These are phyloP conservation scores for Thraustotheca clavata DNA, from an alignment of 352 stramenopile genomes.

Conservation along the genomic window DNA sequence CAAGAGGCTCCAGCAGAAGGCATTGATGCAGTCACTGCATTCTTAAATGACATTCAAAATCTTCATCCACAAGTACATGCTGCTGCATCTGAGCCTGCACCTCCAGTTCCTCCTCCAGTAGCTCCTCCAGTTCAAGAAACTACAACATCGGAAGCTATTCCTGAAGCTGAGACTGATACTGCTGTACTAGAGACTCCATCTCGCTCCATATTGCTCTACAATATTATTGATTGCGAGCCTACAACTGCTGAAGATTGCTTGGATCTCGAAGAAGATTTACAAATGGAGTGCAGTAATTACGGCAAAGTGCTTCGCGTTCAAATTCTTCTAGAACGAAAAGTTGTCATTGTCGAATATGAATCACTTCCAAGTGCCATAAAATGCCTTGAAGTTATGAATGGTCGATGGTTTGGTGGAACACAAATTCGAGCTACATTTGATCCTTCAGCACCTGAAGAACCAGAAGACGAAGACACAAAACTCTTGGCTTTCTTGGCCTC, in stretches of 20 bases:
- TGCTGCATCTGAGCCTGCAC: not conserved
- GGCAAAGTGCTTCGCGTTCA: conserved; percentile 47
- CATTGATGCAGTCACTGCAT: not conserved
- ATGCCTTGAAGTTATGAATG: conserved; percentile 69
- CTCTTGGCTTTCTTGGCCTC: conserved; percentile 73
- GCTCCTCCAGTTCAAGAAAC: not conserved
- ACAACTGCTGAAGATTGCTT: conserved; percentile 46
- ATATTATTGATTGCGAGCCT: conserved; percentile 53
- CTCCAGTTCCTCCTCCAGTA: not conserved
- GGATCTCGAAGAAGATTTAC: conserved; percentile 69
- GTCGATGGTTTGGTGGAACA: conserved; percentile 66
- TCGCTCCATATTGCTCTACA: conserved; percentile 46
- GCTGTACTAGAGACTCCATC: conserved; percentile 36
- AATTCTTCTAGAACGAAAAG: conserved; percentile 12
- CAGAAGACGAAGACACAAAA: conserved; percentile 55
- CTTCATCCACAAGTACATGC: not conserved
- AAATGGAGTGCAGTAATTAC: conserved; percentile 56
- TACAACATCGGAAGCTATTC: not conserved
- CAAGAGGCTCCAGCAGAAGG: not conserved
- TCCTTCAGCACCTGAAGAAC: conserved; percentile 40
- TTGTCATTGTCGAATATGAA: conserved; percentile 52
- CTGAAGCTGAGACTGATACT: not conserved
- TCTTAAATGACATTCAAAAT: conserved; percentile 16
- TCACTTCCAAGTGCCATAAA: conserved; percentile 44
- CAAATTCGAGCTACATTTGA: conserved; percentile 59